phyloP scores from a whole-genome alignment of 2,329 filamentous ascomycete species.

The Nothophaeocryptopus gaeumannii region DNA sequence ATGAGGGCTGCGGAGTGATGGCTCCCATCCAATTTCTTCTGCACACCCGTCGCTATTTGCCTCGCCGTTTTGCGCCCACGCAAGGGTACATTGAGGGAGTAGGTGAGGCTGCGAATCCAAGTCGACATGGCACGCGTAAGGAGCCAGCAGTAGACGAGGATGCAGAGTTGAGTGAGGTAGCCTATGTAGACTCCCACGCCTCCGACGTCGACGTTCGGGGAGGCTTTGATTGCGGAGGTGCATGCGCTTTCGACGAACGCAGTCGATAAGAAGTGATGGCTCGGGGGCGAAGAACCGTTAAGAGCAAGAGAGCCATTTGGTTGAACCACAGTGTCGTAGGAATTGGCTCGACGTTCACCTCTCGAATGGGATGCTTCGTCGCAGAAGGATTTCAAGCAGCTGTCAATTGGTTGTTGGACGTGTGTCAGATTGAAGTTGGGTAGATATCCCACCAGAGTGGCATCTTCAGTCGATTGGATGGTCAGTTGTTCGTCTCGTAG shows the following conservation, averaged over 20 bases:
- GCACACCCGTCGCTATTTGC: background rate
- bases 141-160: conserved; percentile 13
- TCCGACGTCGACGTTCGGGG: conserved; percentile 12
- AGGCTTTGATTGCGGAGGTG: conserved; percentile 4
- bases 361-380: no score
- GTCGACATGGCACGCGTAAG: conserved; percentile 9
- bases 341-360: no score
- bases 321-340: background rate
- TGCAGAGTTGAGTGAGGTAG: conserved; percentile 17
- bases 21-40: conserved; percentile 1
- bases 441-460: conserved; percentile 5
- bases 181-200: conserved; percentile 14
- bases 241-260: conserved; percentile 7
- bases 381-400: no score
- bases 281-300: no score
- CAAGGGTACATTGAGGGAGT: background rate
- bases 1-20: conserved; percentile 14
- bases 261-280: background rate
- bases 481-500: conserved; percentile 1
- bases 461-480: background rate
- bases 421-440: background rate
- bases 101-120: conserved; percentile 5
- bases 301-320: background rate
- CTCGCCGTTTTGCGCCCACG: background rate
- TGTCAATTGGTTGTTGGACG: background rate